phyloP scores from a whole-genome alignment of 1,139 yeast species.

The Scheffersomyces quercinus region DNA sequence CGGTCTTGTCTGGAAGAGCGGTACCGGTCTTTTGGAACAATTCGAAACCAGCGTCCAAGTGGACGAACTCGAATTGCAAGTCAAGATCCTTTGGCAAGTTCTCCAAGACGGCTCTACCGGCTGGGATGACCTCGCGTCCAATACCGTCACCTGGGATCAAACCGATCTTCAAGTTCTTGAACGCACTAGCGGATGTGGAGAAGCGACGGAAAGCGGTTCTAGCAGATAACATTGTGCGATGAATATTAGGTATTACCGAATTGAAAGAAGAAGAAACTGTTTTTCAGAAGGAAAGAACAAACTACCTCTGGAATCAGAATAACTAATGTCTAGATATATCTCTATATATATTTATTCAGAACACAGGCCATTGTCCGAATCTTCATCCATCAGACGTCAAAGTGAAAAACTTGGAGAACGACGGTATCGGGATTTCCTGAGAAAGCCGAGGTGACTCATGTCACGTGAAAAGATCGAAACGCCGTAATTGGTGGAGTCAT shows the following conservation, averaged over 20 bases:
- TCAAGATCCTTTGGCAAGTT: slow-evolving; percentile 75
- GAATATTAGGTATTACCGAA: not conserved
- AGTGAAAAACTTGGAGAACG: no score
- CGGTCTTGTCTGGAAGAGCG: slow-evolving; percentile 93
- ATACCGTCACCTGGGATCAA: slow-evolving; percentile 98
- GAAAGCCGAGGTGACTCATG: slow-evolving; percentile 5
- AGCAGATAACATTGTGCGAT: slow-evolving; percentile 20
- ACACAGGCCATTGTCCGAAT: no score
- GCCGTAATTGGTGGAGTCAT: not conserved
- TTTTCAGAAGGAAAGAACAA: not conserved
- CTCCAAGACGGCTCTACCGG: slow-evolving; percentile 85
- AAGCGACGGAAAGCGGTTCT: slow-evolving; percentile 34
- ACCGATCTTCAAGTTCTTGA: slow-evolving; percentile 46
- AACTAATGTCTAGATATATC: no score
- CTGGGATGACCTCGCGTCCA: slow-evolving; percentile 96
- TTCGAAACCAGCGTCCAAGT: slow-evolving; percentile 92
- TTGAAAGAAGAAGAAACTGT: not conserved
- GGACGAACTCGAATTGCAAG: slow-evolving; percentile 78
- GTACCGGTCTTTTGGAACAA: slow-evolving; percentile 89
- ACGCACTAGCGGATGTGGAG: slow-evolving; percentile 31
- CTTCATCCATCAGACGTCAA: no score
- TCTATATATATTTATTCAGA: no score
- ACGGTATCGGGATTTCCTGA: not conserved
- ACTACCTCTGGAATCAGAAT: not conserved
- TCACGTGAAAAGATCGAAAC: slow-evolving; percentile 4